These are phyloP conservation scores for Lophiotrema nucula DNA, from an alignment of 495 filamentous ascomycete genomes.

Conservation along the genomic window DNA sequence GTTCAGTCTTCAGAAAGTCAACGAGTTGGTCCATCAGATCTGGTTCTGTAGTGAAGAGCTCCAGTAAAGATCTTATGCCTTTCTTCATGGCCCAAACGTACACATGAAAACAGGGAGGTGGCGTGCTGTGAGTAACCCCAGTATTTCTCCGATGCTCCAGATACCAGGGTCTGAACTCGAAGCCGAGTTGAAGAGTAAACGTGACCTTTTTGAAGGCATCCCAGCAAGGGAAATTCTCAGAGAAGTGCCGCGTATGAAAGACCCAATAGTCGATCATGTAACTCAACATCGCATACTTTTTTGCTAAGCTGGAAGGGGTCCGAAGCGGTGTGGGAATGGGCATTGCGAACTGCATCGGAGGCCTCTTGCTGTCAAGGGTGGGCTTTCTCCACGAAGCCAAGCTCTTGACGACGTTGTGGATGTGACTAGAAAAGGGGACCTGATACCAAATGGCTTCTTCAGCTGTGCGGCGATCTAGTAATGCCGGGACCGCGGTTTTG, in stretches of 20 bases:
- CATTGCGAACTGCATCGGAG: neutral
- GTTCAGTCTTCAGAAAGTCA: too few relatives aligned
- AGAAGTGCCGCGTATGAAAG: neutral
- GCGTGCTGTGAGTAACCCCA: too few relatives aligned
- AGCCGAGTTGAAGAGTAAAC: neutral
- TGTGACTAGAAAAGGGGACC: neutral
- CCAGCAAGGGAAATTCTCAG: neutral
- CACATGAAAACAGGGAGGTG: too few relatives aligned
- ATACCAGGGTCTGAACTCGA: conserved; percentile 13
- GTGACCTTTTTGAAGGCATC: neutral
- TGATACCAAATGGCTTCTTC: neutral
- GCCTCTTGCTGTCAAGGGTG: too few relatives aligned
- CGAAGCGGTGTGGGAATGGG: neutral
- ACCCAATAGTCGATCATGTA: conserved; percentile 13
- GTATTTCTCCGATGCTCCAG: too few relatives aligned
- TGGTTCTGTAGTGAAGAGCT: too few relatives aligned
- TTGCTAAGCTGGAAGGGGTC: neutral
- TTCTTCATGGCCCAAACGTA: too few relatives aligned
- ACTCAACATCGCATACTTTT: conserved; percentile 1
- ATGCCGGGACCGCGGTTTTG: neutral
- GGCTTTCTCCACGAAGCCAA: neutral
- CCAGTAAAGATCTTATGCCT: too few relatives aligned
- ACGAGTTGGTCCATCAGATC: too few relatives aligned
- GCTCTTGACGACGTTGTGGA: neutral
- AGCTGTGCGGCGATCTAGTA: neutral